Evolutionary conservation across 2,329 filamentous ascomycete species (phyloP), one percentile per base, ranked within the genome.

Genomic region (Microascus cirrosus): DNA sequence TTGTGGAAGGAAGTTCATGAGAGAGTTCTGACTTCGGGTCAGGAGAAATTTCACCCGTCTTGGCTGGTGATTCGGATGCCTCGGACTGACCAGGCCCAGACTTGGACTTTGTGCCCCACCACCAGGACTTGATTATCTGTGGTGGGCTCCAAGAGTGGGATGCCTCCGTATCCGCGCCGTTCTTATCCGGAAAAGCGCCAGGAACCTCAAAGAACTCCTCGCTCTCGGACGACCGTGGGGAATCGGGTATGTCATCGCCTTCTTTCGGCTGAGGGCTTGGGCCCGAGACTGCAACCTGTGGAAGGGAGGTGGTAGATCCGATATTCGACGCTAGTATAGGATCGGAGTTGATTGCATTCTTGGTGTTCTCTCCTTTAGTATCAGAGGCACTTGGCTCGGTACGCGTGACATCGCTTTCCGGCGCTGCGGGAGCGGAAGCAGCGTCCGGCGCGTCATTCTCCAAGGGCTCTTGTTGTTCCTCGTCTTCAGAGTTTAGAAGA

Each of bases 181-280:
- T 69, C 1, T 76, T 72, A 5, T 69, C 67, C 1, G 82, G 82
- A 61, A 85, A 88, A 0, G 76, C 77, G 8, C 84, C 85, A 10
- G 85, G 85, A 18, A 85, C 69, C 48, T 75, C 75, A 48, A 80
- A 77, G 56, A 73, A 70, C 60, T 73, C 66, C 59, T 68, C 55
- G 18, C 42, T 36, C 39, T 56, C 42, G 36, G 42, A 50, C 7
- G 42, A 34, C 3, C 45, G n/a, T 20, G 48, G 64, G 5, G 56
- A 45, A 36, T 35, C 39, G 22, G 48, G 56, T 8, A 32, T 32
- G 24, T 18, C n/a, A 22, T 10, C 20, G 12, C 56, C 32, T 22
- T 22, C 51, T 56, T 48, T 65, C 60, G 32, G 34, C 36, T 58
- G 48, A 25, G 56, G 15, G 63, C 60, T 80, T 0, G 79, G 73